These are phyloP conservation scores for Fusarium palustre DNA, from an alignment of 2,329 filamentous ascomycete species.

Conservation along the genomic window DNA sequence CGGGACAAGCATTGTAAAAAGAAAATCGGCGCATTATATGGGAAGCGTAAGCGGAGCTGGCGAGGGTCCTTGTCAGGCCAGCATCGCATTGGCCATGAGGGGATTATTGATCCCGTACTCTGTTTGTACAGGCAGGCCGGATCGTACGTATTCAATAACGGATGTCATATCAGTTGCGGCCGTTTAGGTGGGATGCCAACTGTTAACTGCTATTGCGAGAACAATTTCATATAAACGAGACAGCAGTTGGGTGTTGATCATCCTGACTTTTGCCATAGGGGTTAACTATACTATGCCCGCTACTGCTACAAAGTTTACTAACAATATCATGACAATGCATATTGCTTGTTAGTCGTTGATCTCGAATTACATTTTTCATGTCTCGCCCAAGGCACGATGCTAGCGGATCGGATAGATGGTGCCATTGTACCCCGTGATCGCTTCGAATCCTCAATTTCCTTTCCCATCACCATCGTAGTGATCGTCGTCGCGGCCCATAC, in stretches of 20 bases:
- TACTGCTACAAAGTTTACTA: neutral
- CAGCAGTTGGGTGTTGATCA: neutral
- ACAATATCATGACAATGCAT: neutral
- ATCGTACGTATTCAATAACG: neutral
- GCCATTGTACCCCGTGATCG: slow-evolving; percentile 33
- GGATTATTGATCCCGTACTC: slow-evolving; percentile 22
- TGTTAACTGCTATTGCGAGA: neutral
- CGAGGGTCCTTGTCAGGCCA: slow-evolving; percentile 24
- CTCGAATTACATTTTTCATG: neutral
- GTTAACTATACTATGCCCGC: neutral
- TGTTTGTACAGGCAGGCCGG: neutral
- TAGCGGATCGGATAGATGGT: slow-evolving; percentile 28
- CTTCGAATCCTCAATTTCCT: slow-evolving; percentile 31
- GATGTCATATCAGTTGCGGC: neutral
- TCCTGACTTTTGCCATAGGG: neutral
- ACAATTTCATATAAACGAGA: slow-evolving; percentile 20
- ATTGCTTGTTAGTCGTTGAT: slow-evolving; percentile 3
- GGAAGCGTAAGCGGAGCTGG: slow-evolving; percentile 31
- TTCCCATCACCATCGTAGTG: slow-evolving; percentile 18
- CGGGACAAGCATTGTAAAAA: slow-evolving; percentile 1
- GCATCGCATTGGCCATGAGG: slow-evolving; percentile 39
- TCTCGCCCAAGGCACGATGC: neutral
- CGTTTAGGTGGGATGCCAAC: neutral
- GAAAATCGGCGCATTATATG: slow-evolving; percentile 23
- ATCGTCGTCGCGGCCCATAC: slow-evolving; percentile 15